Base-by-base conservation (phyloP, 164 flowering plant species). In the Aristolochia californica region DNA sequence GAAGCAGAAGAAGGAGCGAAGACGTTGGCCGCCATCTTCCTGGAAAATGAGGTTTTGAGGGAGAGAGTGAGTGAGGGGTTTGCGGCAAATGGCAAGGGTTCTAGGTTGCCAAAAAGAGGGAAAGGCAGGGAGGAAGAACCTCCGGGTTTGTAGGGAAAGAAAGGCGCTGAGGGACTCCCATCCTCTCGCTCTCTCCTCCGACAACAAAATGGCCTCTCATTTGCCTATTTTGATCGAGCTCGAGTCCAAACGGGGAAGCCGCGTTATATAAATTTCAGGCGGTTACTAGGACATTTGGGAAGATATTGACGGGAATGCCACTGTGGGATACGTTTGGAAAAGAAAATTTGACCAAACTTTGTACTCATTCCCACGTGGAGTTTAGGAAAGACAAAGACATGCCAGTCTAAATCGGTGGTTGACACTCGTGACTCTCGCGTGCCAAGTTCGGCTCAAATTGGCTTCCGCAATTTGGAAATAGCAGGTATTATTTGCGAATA, bases 281-380 rank as follows among this genome's bases (percentile, higher is more conserved):
- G n/a, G n/a, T n/a, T n/a, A n/a, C n/a, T n/a, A n/a, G 24, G 58
- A 13, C 20, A 11, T 8, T 17, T 10, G 17, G 0, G 23, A n/a
- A 8, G n/a, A 13, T 56, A 40, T 56, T 56, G 21, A 56, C 59
- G 47, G 43, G 23, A 56, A 34, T 56, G 59, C 47, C 59, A 56
- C 43, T 43, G n/a, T 12, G 40, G 40, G 40, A 34, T 34, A 34
- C 40, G 40, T 34, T 34, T 0, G 40, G 40, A 8, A 34, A 34
- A 34, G 9, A 8, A 34, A 34, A 34, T 3, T 9, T 8, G 40
- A 34, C 40, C 40, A 34, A 34, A 3, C 40, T 34, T 34, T 4
- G 40, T 12, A 3, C 40, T 34, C 10, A 34, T 34, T 34, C 58
- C 23, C 43, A 16, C 17, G 25, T 12, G 43, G 44, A 40, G 45